Percentiles rank a stretch among this genome's conserved stretches.
These are phyloP conservation scores for Pythium phragmiticola DNA, from an alignment of 352 stramenopile species.

Conservation along the genomic window DNA sequence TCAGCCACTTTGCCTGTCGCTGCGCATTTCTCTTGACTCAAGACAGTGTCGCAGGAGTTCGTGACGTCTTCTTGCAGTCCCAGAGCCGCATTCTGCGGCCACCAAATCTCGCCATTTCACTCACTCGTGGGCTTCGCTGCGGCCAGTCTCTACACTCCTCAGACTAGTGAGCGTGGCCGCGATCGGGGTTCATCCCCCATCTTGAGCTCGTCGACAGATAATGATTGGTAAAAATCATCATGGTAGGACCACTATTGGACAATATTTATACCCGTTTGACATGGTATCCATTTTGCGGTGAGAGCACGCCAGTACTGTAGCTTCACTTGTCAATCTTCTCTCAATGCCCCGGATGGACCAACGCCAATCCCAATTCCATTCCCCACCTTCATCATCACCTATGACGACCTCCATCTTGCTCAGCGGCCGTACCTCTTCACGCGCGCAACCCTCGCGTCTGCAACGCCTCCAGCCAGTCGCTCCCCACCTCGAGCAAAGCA, in stretches of 20 bases:
- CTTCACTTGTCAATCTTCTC: conserved; percentile 18
- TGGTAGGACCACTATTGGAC: too few species aligned
- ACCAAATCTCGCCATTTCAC: conserved; percentile 29
- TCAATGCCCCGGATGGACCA: neutral
- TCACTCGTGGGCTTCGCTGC: conserved; percentile 36
- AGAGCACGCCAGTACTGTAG: too few species aligned
- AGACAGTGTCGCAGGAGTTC: too few species aligned
- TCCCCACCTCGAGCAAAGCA: conserved; percentile 10
- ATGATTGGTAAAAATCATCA: too few species aligned
- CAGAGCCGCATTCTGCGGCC: conserved; percentile 19
- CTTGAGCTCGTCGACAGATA: neutral
- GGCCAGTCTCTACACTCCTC: conserved; percentile 49
- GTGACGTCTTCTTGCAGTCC: too few species aligned
- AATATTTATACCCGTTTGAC: too few species aligned
- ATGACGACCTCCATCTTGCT: conserved; percentile 1
- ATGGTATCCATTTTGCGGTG: too few species aligned
- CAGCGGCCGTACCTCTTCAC: neutral
- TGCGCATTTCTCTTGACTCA: conserved; percentile 26
- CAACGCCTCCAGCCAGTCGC: neutral
- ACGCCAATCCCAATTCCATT: too few species aligned
- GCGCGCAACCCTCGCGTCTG: neutral
- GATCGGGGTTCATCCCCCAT: too few species aligned
- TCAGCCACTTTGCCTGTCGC: conserved; percentile 21
- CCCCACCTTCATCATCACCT: neutral
- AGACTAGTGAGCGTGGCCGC: conserved; percentile 66